These are phyloP conservation scores for Lactuca sativa DNA, from an alignment of 129 eudicot genomes.

Conservation along the genomic window DNA sequence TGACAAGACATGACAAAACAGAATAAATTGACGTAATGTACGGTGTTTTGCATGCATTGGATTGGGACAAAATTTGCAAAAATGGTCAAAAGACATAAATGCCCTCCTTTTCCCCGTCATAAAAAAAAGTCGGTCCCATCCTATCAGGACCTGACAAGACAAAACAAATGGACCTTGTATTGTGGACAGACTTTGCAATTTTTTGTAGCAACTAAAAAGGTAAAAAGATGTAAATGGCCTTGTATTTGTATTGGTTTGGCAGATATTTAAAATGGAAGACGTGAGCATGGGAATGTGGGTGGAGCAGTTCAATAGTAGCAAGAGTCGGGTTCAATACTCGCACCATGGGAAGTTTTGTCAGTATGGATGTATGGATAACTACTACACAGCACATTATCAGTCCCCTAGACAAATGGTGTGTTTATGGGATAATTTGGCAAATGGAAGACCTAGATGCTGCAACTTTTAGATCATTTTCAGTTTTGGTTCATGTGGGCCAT, in stretches of 20 bases:
- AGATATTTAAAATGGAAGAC: constrained; percentile 97
- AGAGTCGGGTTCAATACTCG: constrained; percentile 58
- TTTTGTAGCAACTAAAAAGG: no score
- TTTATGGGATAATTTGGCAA: constrained; percentile 77
- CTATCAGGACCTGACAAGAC: no score
- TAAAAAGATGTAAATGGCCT: not conserved
- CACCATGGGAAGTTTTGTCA: constrained; percentile 90
- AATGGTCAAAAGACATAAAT: no score
- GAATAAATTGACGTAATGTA: no score
- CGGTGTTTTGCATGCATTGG: no score
- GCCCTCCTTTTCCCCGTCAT: no score
- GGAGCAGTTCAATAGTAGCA: constrained; percentile 86
- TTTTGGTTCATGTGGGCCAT: constrained; percentile 11
- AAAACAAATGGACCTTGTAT: no score
- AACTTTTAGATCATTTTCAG: constrained; percentile 37
- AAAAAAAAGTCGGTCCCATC: no score
- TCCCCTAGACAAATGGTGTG: constrained; percentile 95
- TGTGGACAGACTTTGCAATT: no score
- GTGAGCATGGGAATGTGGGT: constrained; percentile 99
- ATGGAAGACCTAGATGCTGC: constrained; percentile 86
- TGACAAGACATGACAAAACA: no score
- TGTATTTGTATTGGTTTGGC: constrained; percentile 11
- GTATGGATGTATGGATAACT: constrained; percentile 82
- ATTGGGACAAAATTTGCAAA: no score
- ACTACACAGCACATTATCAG: constrained; percentile 92